A percentile compares a stretch with the other conserved stretches of the same genome.
Evolutionary conservation across 306 rosid genomes (phyloP).

Genomic region (Medicago ruthenica): DNA sequence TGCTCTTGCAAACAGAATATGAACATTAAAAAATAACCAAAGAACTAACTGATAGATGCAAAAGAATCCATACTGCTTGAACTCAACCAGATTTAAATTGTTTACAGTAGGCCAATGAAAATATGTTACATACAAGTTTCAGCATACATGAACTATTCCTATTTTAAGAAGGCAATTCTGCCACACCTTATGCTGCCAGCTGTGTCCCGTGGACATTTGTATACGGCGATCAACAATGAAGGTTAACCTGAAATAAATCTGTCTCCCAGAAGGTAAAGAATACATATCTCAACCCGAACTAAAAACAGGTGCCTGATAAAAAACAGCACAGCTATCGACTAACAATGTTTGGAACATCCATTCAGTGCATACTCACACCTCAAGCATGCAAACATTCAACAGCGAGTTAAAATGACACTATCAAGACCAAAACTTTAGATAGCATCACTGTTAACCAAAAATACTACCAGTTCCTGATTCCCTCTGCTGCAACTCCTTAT

Average conservation of each 20-base stretch:
- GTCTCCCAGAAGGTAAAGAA: constrained; percentile 58
- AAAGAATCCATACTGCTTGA: constrained; percentile 54
- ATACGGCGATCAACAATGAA: constrained; percentile 60
- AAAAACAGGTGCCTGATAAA: constrained; percentile 68
- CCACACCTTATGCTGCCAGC: constrained; percentile 65
- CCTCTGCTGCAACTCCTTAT: constrained; percentile 86
- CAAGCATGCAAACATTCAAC: constrained; percentile 59
- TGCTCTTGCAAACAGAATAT: constrained; percentile 97
- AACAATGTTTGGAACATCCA: constrained; percentile 78
- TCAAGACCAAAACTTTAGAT: constrained; percentile 40
- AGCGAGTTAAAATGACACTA: constrained; percentile 39
- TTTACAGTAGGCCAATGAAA: constrained; percentile 72
- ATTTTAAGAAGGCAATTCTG: constrained; percentile 58
- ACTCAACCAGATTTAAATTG: constrained; percentile 62
- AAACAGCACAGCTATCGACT: constrained; percentile 75
- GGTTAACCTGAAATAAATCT: constrained; percentile 78
- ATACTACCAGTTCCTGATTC: constrained; percentile 82
- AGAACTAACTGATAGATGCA: constrained; percentile 49
- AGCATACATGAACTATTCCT: constrained; percentile 63
- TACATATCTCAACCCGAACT: constrained; percentile 61
- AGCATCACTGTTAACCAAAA: constrained; percentile 66
- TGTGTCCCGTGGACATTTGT: constrained; percentile 51
- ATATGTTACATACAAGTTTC: constrained; percentile 92
- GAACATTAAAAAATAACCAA: constrained; percentile 66
- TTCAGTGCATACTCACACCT: constrained; percentile 84